Evolutionary conservation across 2,329 filamentous ascomycete species (phyloP).

Genomic region (Raffaelea ambrosiae): DNA sequence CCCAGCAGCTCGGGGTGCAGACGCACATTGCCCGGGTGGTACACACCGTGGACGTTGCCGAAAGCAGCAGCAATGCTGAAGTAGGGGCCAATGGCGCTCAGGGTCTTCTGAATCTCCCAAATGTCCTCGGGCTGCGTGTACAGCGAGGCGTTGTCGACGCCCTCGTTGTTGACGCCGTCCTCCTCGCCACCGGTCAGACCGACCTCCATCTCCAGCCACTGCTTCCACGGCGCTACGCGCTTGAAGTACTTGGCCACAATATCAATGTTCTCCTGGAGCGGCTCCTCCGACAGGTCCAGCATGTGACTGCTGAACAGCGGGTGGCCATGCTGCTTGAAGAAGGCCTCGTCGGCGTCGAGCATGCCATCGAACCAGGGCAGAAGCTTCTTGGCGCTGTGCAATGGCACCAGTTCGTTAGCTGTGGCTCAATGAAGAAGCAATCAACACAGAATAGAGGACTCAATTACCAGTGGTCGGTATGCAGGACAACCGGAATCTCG

Average conservation of each 20-base stretch:
- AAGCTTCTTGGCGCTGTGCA: slow-evolving; percentile 82
- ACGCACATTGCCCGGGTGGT: slow-evolving; percentile 72
- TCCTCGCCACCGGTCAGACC: slow-evolving; percentile 63
- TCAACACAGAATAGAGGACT: no score
- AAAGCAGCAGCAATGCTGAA: slow-evolving; percentile 98
- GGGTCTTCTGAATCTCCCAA: slow-evolving; percentile 79
- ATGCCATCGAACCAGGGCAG: slow-evolving; percentile 96
- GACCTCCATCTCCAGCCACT: slow-evolving; percentile 97
- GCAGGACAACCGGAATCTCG: slow-evolving; percentile 82
- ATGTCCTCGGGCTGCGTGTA: slow-evolving; percentile 99
- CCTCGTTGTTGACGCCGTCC: slow-evolving; percentile 82
- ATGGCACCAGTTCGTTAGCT: no score
- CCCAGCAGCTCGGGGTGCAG: slow-evolving; percentile 71
- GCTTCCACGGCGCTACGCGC: slow-evolving; percentile 92
- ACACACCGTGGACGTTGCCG: slow-evolving; percentile 98
- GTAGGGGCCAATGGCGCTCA: slow-evolving; percentile 81
- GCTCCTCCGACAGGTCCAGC: slow-evolving; percentile 94
- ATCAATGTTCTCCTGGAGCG: slow-evolving; percentile 80
- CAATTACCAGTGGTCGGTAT: slow-evolving; percentile 72
- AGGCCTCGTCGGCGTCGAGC: slow-evolving; percentile 85
- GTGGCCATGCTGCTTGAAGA: slow-evolving; percentile 88
- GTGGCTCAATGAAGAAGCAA: no score
- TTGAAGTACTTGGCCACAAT: slow-evolving; percentile 91
- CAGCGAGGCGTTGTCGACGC: slow-evolving; percentile 90
- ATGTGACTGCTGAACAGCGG: slow-evolving; percentile 91